Evolutionary conservation across 352 stramenopile genomes (phyloP).

Genomic region (Globisporangium sylvaticum): DNA sequence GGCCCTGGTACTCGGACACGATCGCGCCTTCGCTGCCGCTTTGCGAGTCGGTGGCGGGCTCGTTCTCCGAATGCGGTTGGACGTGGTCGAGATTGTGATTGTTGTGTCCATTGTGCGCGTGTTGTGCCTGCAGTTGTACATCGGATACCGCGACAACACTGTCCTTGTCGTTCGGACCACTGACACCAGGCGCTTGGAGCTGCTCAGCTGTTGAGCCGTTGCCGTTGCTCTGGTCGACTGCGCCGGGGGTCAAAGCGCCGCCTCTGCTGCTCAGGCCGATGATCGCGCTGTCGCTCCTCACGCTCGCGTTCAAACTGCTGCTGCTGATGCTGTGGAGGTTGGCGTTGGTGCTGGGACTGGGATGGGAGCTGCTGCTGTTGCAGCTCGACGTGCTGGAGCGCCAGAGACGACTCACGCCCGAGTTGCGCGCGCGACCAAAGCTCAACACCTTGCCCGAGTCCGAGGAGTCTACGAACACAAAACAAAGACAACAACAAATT

Average conservation of each 20-base stretch:
- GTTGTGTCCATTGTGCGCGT: neutral
- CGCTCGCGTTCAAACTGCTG: neutral
- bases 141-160: neutral
- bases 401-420: slow-evolving; percentile 56
- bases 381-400: slow-evolving; percentile 38
- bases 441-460: slow-evolving; percentile 47
- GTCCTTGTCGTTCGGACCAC: neutral
- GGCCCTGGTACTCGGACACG: slow-evolving; percentile 22
- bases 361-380: slow-evolving; percentile 16
- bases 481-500: neutral
- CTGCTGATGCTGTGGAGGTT: neutral
- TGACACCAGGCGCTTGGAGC: neutral
- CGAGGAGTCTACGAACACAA: slow-evolving; percentile 26
- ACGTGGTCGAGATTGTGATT: neutral
- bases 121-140: neutral
- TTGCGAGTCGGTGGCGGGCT: neutral
- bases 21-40: neutral
- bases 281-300: neutral
- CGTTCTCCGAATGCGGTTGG: neutral
- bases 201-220: neutral
- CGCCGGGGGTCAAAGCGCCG: too few species aligned
- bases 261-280: neutral
- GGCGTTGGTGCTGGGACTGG: slow-evolving; percentile 2
- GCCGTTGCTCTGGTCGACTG: neutral
- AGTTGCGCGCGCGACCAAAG: slow-evolving; percentile 51